These are phyloP conservation scores for Cochlearia excelsa DNA, from an alignment of 345 rosid species.

Conservation along the genomic window DNA sequence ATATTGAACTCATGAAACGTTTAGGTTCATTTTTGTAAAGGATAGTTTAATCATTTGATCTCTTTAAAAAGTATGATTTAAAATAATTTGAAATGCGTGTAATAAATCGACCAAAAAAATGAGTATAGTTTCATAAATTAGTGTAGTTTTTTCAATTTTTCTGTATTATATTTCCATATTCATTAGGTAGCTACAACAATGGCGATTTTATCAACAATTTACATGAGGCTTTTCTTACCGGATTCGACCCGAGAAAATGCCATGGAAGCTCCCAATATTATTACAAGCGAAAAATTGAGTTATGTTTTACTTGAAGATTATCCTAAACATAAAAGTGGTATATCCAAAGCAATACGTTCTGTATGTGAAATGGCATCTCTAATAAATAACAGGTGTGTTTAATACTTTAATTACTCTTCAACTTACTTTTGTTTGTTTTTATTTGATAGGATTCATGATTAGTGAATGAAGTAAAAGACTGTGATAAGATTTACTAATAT, in stretches of 20 bases:
- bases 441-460: too few relatives aligned
- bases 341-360: slow-evolving; percentile 50
- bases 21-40: too few relatives aligned
- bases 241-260: slow-evolving; percentile 45
- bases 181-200: slow-evolving; percentile 50
- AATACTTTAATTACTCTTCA: neutral
- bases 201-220: slow-evolving; percentile 49
- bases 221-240: slow-evolving; percentile 68
- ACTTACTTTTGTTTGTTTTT: neutral
- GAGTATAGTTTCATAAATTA: too few relatives aligned
- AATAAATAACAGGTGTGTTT: slow-evolving; percentile 62
- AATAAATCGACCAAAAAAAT: too few relatives aligned
- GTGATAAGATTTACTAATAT: too few relatives aligned
- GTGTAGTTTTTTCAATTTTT: neutral
- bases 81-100: too few relatives aligned
- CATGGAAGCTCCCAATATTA: slow-evolving; percentile 39
- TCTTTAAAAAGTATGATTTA: too few relatives aligned
- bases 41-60: too few relatives aligned
- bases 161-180: too few relatives aligned
- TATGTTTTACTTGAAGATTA: slow-evolving; percentile 28
- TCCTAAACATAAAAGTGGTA: slow-evolving; percentile 22
- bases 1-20: too few relatives aligned
- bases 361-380: slow-evolving; percentile 49
- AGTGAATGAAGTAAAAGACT: too few relatives aligned
- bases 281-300: slow-evolving; percentile 36